A percentile compares a stretch with the other conserved stretches of the same genome.
phyloP scores from a whole-genome alignment of 2,329 filamentous ascomycete genomes.

The Gaeumannomyces tritici region DNA sequence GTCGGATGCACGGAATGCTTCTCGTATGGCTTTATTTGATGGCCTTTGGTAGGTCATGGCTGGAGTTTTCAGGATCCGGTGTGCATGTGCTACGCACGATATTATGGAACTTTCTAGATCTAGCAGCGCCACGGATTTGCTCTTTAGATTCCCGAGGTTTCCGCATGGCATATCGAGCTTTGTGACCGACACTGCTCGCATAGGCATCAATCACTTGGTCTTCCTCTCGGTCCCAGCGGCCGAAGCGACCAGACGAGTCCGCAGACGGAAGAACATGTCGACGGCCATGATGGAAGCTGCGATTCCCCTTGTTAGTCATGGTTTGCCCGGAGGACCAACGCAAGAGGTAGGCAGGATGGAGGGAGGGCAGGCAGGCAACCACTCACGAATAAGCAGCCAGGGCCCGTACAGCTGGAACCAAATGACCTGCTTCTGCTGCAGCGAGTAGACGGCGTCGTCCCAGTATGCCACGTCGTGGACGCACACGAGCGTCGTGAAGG shows the following conservation, averaged over 20 bases:
- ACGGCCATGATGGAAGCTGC: conserved; percentile 38
- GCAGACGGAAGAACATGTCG: conserved; percentile 46
- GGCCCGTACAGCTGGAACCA: conserved; percentile 40
- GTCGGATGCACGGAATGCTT: not conserved
- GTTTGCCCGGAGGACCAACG: not conserved
- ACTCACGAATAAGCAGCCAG: conserved; percentile 43
- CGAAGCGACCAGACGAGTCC: conserved; percentile 23
- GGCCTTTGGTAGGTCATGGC: not conserved
- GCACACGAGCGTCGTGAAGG: conserved; percentile 41
- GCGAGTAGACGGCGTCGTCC: conserved; percentile 33
- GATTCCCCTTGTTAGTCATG: not conserved
- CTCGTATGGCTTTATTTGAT: not conserved
- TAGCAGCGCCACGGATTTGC: no score
- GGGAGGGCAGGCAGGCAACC: not conserved
- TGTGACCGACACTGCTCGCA: no score
- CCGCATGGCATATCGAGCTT: no score
- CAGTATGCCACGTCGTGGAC: conserved; percentile 39
- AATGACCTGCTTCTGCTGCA: conserved; percentile 33
- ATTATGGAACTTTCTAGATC: not conserved
- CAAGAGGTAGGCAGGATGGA: no score
- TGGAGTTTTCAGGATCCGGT: not conserved
- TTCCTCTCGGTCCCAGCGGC: conserved; percentile 15
- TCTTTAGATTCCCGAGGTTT: no score
- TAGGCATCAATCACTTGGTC: not conserved
- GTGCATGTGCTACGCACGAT: not conserved